Evolutionary conservation across 225 moss, liverwort and hornwort species (phyloP).

Genomic region (Bryum argenteum): DNA sequence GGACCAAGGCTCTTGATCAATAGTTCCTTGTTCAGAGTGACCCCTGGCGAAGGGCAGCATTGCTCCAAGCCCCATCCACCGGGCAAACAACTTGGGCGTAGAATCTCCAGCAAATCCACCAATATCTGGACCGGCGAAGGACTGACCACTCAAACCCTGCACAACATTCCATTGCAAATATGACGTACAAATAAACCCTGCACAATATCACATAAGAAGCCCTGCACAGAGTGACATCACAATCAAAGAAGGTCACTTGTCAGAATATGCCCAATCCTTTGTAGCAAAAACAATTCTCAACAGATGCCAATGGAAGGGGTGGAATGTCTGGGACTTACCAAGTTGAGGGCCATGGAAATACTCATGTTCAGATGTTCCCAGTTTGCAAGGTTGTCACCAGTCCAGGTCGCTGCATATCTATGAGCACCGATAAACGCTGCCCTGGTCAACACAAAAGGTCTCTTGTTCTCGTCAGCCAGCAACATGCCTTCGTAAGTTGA

Average conservation of each 20-base stretch:
- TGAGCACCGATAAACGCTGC: constrained; percentile 82
- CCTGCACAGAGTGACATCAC: constrained; percentile 28
- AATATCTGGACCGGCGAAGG: constrained; percentile 89
- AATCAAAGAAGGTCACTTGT: constrained; percentile 14
- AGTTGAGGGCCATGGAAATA: constrained; percentile 86
- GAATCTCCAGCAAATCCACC: constrained; percentile 88
- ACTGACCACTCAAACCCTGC: constrained; percentile 89
- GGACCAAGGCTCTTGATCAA: constrained; percentile 95
- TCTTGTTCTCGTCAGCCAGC: constrained; percentile 64
- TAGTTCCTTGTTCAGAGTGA: constrained; percentile 83
- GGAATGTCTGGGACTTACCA: constrained; percentile 44
- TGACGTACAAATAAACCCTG: constrained; percentile 54
- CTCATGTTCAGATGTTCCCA: constrained; percentile 93
- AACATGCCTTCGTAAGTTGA: constrained; percentile 88
- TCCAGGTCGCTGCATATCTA: constrained; percentile 97
- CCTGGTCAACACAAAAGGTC: constrained; percentile 92
- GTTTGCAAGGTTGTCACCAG: constrained; percentile 90
- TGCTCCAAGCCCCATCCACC: constrained; percentile 93
- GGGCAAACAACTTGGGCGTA: constrained; percentile 78
- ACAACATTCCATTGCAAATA: constrained; percentile 4
- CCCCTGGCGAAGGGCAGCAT: constrained; percentile 87
- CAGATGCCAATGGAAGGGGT: not conserved
- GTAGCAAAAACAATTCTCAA: not conserved
- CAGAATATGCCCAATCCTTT: constrained; percentile 1
- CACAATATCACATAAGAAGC: constrained; percentile 18